phyloP scores from a whole-genome alignment of 768 basidiomycete species.

The Trametes punicea region DNA sequence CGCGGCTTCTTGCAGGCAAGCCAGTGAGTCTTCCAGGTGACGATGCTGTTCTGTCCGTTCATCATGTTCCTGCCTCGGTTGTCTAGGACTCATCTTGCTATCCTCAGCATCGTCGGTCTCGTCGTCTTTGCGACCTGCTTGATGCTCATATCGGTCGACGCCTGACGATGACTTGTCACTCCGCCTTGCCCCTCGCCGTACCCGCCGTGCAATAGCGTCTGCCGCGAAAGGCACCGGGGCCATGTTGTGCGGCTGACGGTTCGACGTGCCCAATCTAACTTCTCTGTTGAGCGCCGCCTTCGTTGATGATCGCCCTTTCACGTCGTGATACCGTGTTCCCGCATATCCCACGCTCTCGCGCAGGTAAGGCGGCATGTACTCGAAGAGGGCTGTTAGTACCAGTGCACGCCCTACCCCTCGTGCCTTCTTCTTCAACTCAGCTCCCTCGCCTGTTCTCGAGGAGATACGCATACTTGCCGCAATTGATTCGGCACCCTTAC shows the following conservation, averaged over 20 bases:
- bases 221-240: not conserved
- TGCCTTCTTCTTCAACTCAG: not conserved
- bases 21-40: constrained; percentile 41
- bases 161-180: constrained; percentile 5
- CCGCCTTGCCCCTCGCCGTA: not conserved
- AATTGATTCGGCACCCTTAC: constrained; percentile 4
- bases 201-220: not conserved
- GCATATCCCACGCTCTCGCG: not conserved
- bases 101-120: constrained; percentile 24
- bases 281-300: constrained; percentile 9
- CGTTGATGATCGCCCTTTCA: constrained; percentile 12
- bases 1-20: constrained; percentile 58
- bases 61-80: not conserved
- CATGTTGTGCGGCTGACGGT: constrained; percentile 5
- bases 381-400: not conserved
- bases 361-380: constrained; percentile 8
- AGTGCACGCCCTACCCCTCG: not conserved
- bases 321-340: constrained; percentile 14
- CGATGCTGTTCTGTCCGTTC: not conserved
- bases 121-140: constrained; percentile 29
- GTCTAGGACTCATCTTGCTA: constrained; percentile 28
- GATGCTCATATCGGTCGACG: constrained; percentile 19
- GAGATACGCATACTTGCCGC: not conserved
- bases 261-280: constrained; percentile 13
- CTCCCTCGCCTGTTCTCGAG: not conserved